A percentile compares a stretch with the other conserved stretches of the same genome.
phyloP scores from a whole-genome alignment of 129 eudicot genomes.

The Glebionis coronaria region DNA sequence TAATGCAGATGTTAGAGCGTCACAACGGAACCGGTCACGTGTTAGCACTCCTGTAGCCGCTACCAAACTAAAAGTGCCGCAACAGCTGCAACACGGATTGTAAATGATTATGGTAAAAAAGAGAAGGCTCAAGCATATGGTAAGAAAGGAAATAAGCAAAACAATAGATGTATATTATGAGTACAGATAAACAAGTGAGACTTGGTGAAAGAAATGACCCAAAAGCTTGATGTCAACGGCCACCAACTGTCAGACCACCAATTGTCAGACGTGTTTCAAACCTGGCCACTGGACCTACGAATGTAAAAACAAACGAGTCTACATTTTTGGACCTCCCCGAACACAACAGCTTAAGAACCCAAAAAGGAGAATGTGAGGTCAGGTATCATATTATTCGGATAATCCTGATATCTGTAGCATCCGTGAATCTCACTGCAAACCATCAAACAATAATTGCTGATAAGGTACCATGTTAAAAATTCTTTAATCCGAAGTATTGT shows the following conservation, averaged over 20 bases:
- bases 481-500: too few species aligned
- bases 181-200: constrained; percentile 91
- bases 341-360: constrained; percentile 90
- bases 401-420: constrained; percentile 68
- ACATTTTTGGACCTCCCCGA: constrained; percentile 88
- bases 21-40: too few species aligned
- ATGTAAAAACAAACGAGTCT: constrained; percentile 88
- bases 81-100: constrained; percentile 84
- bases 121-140: constrained; percentile 99
- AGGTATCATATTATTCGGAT: constrained; percentile 56
- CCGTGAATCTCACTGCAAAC: too few species aligned
- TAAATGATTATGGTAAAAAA: constrained; percentile 94
- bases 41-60: too few species aligned
- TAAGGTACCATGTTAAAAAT: too few species aligned
- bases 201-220: constrained; percentile 86
- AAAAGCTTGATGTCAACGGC: constrained; percentile 45
- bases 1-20: too few species aligned
- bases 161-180: constrained; percentile 91
- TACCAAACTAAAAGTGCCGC: constrained; percentile 98
- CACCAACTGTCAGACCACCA: too few species aligned
- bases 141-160: constrained; percentile 97
- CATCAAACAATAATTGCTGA: too few species aligned
- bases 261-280: constrained; percentile 90
- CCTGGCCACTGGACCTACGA: constrained; percentile 93
- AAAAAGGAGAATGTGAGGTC: constrained; percentile 63